These are phyloP conservation scores for Thymus quinquecostatus DNA, from an alignment of 257 asterid genomes.

Conservation along the genomic window DNA sequence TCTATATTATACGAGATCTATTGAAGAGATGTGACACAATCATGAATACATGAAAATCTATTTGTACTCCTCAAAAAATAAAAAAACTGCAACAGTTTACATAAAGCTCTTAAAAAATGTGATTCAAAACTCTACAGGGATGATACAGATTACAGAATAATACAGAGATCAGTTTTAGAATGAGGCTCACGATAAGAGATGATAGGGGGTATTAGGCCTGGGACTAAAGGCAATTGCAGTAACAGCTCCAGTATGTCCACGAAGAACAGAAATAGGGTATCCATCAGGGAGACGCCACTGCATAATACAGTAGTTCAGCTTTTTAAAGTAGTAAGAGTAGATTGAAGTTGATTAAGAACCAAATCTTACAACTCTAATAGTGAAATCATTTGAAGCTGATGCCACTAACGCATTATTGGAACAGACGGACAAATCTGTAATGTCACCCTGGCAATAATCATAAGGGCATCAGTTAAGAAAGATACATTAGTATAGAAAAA, in stretches of 20 bases:
- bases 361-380: constrained; percentile 92
- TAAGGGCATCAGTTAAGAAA: constrained; percentile 19
- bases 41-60: neutral
- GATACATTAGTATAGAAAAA: constrained; percentile 20
- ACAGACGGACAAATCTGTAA: constrained; percentile 93
- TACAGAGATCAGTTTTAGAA: constrained; percentile 25
- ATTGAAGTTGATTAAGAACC: constrained; percentile 29
- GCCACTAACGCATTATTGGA: constrained; percentile 86
- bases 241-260: constrained; percentile 93
- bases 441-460: constrained; percentile 74
- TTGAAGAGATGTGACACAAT: neutral
- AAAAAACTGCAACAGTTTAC: constrained; percentile 11
- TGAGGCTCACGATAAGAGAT: constrained; percentile 88
- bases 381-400: constrained; percentile 94
- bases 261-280: constrained; percentile 84
- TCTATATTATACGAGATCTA: constrained; percentile 3
- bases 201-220: constrained; percentile 62
- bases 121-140: constrained; percentile 8
- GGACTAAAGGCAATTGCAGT: constrained; percentile 97
- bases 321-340: constrained; percentile 36
- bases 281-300: constrained; percentile 99
- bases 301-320: constrained; percentile 37
- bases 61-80: constrained; percentile 19
- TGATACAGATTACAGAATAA: constrained; percentile 16
- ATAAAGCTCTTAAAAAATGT: constrained; percentile 16